These are phyloP conservation scores for Phytophthora palmivora DNA, from an alignment of 352 stramenopile genomes.

Conservation along the genomic window DNA sequence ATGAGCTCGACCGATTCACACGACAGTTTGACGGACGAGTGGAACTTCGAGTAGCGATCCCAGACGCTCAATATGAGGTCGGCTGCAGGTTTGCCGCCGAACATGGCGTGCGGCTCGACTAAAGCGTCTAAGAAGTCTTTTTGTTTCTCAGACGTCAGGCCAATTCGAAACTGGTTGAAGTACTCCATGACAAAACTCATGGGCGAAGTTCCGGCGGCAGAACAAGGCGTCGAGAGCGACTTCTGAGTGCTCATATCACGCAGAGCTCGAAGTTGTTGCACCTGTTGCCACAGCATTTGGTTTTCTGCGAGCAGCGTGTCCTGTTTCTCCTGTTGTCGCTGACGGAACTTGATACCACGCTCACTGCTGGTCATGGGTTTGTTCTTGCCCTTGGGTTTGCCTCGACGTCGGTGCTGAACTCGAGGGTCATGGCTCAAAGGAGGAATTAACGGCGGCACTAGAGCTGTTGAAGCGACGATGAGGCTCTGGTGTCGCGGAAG, in stretches of 20 bases:
- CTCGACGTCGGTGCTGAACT: neutral
- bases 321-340: conserved; percentile 34
- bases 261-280: conserved; percentile 31
- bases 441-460: neutral
- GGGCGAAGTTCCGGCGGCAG: conserved; percentile 19
- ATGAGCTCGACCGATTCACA: conserved; percentile 33
- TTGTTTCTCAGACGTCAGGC: conserved; percentile 29
- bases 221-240: conserved; percentile 18
- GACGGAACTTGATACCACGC: conserved; percentile 40
- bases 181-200: conserved; percentile 47
- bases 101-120: conserved; percentile 31
- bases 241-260: conserved; percentile 27
- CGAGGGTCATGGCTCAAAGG: neutral
- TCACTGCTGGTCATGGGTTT: conserved; percentile 37
- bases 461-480: conserved; percentile 1
- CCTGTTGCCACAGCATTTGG: conserved; percentile 27
- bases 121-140: conserved; percentile 35
- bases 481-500: conserved; percentile 1
- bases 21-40: conserved; percentile 41
- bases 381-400: conserved; percentile 21
- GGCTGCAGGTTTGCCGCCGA: conserved; percentile 28
- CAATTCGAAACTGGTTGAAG: conserved; percentile 46
- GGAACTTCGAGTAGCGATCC: conserved; percentile 37
- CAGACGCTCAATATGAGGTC: conserved; percentile 35
- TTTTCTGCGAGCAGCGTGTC: conserved; percentile 16